Base-by-base conservation (phyloP, 139 green algal genomes). In the Zygnema circumcarinatum region DNA sequence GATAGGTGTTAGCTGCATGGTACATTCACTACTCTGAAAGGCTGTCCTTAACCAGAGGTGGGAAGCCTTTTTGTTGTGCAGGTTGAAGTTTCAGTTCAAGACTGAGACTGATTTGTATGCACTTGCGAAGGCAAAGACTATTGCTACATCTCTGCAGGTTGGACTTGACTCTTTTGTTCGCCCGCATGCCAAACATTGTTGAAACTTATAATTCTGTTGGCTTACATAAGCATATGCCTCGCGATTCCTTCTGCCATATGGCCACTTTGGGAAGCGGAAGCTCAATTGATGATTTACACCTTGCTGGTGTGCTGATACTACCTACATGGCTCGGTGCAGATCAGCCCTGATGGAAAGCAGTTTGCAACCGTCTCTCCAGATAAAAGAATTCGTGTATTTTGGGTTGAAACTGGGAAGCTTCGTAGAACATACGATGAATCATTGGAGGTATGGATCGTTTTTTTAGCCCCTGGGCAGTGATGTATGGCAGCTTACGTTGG, bases 21-120 rank as follows among this genome's bases (percentile, higher is more conserved):
- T n/a, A n/a, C n/a, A n/a, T n/a, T n/a, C n/a, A n/a, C n/a, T n/a
- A n/a, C n/a, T n/a, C n/a, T n/a, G n/a, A n/a, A n/a, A n/a, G n/a
- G n/a, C n/a, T n/a, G n/a, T n/a, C n/a, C n/a, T n/a, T n/a, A n/a
- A n/a, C n/a, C n/a, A n/a, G n/a, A n/a, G n/a, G n/a, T n/a, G n/a
- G n/a, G n/a, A n/a, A n/a, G n/a, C n/a, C n/a, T n/a, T 41, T 11
- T 67, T 1, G 73, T 53, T 76, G 21, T 39, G 82, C 82, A 90
- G 86, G 20, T 39, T 92, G 76, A n/a, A 29, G 22, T 95, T 94
- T 85, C 96, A 96, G 90, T 91, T 83, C 53, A 94, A 94, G 84
- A 74, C 97, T 53, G 96, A 99, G 81, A 99, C 97, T 0, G 94
- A 99, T 92, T 92, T 99, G 35, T 99, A 96, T 74, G 93, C 94